Evolutionary conservation across 495 filamentous ascomycete species (phyloP).

Genomic region (Cryomyces antarcticus): DNA sequence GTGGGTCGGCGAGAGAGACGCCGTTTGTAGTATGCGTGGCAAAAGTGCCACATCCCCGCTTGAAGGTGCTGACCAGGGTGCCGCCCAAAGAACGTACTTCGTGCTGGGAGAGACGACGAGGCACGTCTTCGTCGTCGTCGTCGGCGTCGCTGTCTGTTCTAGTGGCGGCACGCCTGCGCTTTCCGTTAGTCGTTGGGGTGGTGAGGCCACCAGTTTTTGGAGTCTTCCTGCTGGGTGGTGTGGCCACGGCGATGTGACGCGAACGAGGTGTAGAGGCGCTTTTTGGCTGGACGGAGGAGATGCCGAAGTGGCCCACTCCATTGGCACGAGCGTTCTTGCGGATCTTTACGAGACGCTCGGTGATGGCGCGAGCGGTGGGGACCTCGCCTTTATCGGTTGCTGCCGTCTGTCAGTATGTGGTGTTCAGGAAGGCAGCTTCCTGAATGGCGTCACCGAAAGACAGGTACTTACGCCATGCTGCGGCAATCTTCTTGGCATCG

Average conservation of each 20-base stretch:
- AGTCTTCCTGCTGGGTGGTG: background rate
- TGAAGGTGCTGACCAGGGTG: no score
- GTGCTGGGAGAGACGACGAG: no score
- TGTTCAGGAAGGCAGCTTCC: background rate
- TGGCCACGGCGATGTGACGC: background rate
- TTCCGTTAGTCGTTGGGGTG: background rate
- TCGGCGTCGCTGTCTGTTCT: background rate
- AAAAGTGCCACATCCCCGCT: no score
- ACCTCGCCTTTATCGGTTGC: conserved; percentile 8
- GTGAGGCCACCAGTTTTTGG: background rate
- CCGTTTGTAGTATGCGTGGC: no score
- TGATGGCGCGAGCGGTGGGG: conserved; percentile 29
- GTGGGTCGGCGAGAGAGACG: no score
- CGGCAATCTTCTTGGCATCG: conserved; percentile 22
- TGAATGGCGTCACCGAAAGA: background rate
- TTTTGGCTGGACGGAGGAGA: background rate
- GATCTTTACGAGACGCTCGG: conserved; percentile 26
- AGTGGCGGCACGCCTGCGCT: background rate
- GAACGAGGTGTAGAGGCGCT: background rate
- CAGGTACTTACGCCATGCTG: conserved; percentile 25
- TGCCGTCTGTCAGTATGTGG: conserved; percentile 1
- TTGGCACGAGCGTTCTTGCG: conserved; percentile 12
- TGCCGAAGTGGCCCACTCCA: conserved; percentile 1
- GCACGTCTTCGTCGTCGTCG: background rate
- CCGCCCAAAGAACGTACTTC: no score